Evolutionary conservation across 2,329 filamentous ascomycete species (phyloP).

Genomic region (Sporothrix dimorphospora): DNA sequence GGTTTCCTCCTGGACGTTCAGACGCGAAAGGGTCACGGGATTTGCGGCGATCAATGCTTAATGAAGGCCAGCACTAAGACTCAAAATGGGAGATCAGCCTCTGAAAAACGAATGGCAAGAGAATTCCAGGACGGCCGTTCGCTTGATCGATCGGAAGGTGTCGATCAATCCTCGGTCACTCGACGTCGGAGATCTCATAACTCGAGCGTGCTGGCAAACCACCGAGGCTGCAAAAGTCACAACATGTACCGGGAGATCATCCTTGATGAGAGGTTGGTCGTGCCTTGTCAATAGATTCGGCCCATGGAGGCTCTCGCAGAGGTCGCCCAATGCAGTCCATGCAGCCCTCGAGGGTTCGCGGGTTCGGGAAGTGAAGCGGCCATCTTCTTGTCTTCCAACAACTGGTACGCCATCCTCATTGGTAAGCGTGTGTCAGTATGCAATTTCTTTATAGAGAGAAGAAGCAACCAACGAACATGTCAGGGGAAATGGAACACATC

Average conservation of each 20-base stretch:
- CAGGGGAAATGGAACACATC: neutral
- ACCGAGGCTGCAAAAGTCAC: neutral
- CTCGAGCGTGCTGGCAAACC: neutral
- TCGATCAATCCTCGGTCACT: neutral
- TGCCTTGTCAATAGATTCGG: neutral
- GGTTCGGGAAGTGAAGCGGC: neutral
- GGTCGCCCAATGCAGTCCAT: neutral
- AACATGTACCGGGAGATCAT: neutral
- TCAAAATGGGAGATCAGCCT: neutral
- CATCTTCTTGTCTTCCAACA: neutral
- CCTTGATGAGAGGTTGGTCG: neutral
- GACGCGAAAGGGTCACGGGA: constrained; percentile 16
- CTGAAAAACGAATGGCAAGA: neutral
- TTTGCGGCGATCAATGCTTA: neutral
- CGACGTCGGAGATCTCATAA: neutral
- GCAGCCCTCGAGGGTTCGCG: neutral
- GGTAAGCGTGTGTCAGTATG: neutral
- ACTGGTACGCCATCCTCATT: neutral
- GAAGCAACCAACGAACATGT: neutral
- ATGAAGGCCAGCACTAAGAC: neutral
- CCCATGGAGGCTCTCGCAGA: neutral
- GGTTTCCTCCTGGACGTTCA: neutral
- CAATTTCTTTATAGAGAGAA: neutral
- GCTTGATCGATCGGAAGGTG: neutral
- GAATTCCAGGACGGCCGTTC: constrained; percentile 7